A percentile compares a stretch with the other conserved stretches of the same genome.
Evolutionary conservation across 805 yeast genomes (phyloP).

Genomic region (Candida awuae): DNA sequence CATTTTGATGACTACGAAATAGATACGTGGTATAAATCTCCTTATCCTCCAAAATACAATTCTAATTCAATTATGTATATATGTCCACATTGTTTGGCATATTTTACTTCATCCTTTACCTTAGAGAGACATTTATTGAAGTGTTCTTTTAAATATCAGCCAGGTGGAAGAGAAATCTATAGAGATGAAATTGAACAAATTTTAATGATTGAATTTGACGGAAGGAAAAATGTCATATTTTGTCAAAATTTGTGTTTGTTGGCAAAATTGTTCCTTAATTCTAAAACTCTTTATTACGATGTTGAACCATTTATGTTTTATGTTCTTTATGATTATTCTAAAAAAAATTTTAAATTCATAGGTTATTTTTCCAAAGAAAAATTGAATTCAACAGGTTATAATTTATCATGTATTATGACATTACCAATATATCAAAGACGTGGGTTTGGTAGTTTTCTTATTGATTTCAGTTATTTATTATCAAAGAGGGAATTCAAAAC

Average conservation of each 20-base stretch:
- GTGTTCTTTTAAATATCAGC: constrained; percentile 56
- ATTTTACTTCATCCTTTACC: constrained; percentile 61
- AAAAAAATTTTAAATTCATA: constrained; percentile 59
- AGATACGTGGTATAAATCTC: constrained; percentile 88
- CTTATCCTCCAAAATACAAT: constrained; percentile 83
- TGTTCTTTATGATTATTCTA: constrained; percentile 63
- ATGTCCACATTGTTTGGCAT: constrained; percentile 80
- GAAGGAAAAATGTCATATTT: constrained; percentile 69
- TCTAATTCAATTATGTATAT: constrained; percentile 54
- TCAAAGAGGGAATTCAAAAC: constrained; percentile 65
- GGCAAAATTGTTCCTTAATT: constrained; percentile 82
- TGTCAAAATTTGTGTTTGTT: constrained; percentile 86
- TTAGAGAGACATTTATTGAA: constrained; percentile 65
- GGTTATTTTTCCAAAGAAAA: constrained; percentile 94
- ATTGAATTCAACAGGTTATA: constrained; percentile 64
- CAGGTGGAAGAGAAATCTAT: constrained; percentile 91
- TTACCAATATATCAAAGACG: constrained; percentile 79
- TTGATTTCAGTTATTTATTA: constrained; percentile 80
- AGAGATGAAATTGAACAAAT: constrained; percentile 49
- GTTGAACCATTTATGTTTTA: constrained; percentile 94
- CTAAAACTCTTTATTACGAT: constrained; percentile 88
- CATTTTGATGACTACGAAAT: constrained; percentile 69
- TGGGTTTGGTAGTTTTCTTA: constrained; percentile 84
- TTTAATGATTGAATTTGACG: constrained; percentile 89
- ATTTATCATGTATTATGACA: constrained; percentile 85